Evolutionary conservation across 768 basidiomycete genomes (phyloP).

Genomic region (Suillus fuscotomentosus): DNA sequence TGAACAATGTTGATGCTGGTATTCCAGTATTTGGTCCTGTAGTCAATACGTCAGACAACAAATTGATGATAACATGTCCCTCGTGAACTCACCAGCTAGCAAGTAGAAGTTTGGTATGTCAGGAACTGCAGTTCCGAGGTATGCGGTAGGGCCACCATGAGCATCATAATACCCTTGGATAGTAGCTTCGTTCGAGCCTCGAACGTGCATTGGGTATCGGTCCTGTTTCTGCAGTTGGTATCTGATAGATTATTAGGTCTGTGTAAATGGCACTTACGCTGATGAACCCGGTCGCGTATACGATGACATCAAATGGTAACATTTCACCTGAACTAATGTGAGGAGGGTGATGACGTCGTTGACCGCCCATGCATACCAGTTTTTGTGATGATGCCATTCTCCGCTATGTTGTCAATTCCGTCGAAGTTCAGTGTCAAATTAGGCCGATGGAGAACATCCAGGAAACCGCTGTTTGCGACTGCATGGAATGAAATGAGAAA

Average conservation of each 20-base stretch:
- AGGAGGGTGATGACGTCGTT: neutral
- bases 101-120: constrained; percentile 38
- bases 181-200: constrained; percentile 21
- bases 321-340: constrained; percentile 16
- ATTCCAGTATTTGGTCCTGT: constrained; percentile 29
- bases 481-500: neutral
- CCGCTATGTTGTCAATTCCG: constrained; percentile 16
- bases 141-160: constrained; percentile 33
- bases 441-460: constrained; percentile 19
- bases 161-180: constrained; percentile 27
- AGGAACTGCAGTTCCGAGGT: constrained; percentile 32
- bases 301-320: constrained; percentile 31
- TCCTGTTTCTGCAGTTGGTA: constrained; percentile 12
- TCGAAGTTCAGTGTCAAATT: constrained; percentile 27
- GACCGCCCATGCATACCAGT: constrained; percentile 14
- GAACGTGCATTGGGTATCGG: constrained; percentile 20
- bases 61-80: neutral
- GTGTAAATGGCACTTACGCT: constrained; percentile 16
- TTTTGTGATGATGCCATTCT: constrained; percentile 23
- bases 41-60: neutral
- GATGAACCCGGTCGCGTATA: constrained; percentile 33
- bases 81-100: constrained; percentile 22
- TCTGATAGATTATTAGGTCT: neutral
- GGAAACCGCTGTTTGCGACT: constrained; percentile 30
- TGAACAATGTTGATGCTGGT: constrained; percentile 20